These are phyloP conservation scores for Pythium rishiriense DNA, from an alignment of 352 stramenopile genomes.

Conservation along the genomic window DNA sequence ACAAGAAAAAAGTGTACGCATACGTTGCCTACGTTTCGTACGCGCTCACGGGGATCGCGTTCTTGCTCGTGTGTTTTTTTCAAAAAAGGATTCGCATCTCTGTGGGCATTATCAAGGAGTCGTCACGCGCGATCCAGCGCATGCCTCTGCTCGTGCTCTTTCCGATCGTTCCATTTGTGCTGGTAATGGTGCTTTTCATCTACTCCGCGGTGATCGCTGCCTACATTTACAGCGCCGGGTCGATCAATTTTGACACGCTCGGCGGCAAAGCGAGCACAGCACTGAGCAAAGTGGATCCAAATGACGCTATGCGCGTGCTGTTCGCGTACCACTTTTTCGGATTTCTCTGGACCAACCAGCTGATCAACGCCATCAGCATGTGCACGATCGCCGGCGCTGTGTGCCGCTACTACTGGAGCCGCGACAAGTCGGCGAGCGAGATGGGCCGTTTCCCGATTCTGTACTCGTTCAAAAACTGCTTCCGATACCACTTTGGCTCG, in stretches of 20 bases:
- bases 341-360: slow-evolving; percentile 96
- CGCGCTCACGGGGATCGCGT: slow-evolving; percentile 50
- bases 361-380: slow-evolving; percentile 94
- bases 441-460: slow-evolving; percentile 78
- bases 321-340: slow-evolving; percentile 90
- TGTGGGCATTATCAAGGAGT: slow-evolving; percentile 74
- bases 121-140: slow-evolving; percentile 57
- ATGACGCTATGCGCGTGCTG: slow-evolving; percentile 65
- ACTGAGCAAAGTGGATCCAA: slow-evolving; percentile 50
- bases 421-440: slow-evolving; percentile 48
- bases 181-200: slow-evolving; percentile 53
- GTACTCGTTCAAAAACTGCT: slow-evolving; percentile 50
- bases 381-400: slow-evolving; percentile 92
- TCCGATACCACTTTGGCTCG: slow-evolving; percentile 93
- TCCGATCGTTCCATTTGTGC: slow-evolving; percentile 50
- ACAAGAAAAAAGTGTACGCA: slow-evolving; percentile 61
- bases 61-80: slow-evolving; percentile 86
- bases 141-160: slow-evolving; percentile 62
- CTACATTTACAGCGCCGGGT: slow-evolving; percentile 64
- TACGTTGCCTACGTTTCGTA: slow-evolving; percentile 66
- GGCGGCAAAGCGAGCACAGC: slow-evolving; percentile 15
- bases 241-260: slow-evolving; percentile 54
- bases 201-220: slow-evolving; percentile 59
- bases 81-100: slow-evolving; percentile 70
- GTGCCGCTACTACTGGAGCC: slow-evolving; percentile 92